These are phyloP conservation scores for slime mould (Dictyostelium discoideum) DNA, from an alignment of 78 protist genomes.

Conservation along the genomic window DNA sequence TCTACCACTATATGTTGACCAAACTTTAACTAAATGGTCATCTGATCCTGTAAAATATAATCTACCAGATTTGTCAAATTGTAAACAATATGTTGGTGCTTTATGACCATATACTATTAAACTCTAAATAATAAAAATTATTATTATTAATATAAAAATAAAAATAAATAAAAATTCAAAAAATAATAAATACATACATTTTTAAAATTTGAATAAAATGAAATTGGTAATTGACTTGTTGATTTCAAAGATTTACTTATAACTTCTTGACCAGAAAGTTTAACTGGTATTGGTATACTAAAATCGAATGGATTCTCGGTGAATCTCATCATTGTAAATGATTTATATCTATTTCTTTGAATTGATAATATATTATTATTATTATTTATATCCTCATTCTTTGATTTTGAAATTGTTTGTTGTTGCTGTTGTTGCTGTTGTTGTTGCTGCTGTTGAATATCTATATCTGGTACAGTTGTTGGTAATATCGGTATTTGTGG, in stretches of 20 bases:
- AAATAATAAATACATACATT: background rate
- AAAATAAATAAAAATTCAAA: background rate
- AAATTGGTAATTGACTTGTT: background rate
- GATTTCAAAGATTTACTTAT: background rate
- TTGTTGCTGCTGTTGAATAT: constrained; percentile 21
- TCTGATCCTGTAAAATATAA: constrained; percentile 48
- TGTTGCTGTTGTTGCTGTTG: background rate
- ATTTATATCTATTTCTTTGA: background rate
- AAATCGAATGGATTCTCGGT: background rate
- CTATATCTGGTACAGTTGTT: background rate
- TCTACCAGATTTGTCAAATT: constrained; percentile 47
- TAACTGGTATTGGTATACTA: background rate
- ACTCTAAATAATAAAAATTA: background rate
- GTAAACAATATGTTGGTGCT: constrained; percentile 68
- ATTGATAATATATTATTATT: constrained; percentile 3
- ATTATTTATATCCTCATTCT: background rate
- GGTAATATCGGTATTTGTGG: background rate
- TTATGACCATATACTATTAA: constrained; percentile 47
- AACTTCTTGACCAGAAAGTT: background rate
- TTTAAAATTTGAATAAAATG: background rate
- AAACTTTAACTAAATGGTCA: constrained; percentile 65
- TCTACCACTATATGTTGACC: constrained; percentile 61
- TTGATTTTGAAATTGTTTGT: background rate
- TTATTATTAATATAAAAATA: background rate
- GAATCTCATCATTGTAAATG: background rate